These are phyloP conservation scores for Furculomyces boomerangus DNA, from an alignment of 371 early-diverging fungal species.

Conservation along the genomic window DNA sequence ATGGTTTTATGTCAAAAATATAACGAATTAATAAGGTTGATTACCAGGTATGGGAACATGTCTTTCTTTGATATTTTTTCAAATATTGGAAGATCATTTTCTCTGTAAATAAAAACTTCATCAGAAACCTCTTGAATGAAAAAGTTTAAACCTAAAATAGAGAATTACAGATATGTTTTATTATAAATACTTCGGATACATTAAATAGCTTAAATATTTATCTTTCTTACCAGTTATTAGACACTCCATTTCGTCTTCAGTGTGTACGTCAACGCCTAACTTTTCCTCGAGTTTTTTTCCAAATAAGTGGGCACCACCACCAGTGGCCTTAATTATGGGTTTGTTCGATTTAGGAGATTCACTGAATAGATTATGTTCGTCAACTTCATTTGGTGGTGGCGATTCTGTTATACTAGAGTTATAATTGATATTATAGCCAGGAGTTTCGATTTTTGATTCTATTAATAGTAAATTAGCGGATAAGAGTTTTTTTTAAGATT, in stretches of 20 bases:
- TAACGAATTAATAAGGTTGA: slow-evolving; percentile 3
- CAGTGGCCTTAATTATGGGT: slow-evolving; percentile 23
- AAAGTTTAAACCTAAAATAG: slow-evolving; percentile 60
- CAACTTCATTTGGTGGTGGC: neutral
- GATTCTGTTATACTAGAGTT: slow-evolving; percentile 3
- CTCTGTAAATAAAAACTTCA: slow-evolving; percentile 87
- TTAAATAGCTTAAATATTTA: too few species aligned
- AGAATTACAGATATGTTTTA: too few species aligned
- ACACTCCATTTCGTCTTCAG: slow-evolving; percentile 24
- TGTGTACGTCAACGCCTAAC: slow-evolving; percentile 18
- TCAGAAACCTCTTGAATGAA: slow-evolving; percentile 79
- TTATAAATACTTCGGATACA: too few species aligned
- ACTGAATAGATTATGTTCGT: slow-evolving; percentile 17
- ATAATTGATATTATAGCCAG: slow-evolving; percentile 8
- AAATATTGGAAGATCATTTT: slow-evolving; percentile 59
- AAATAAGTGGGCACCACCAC: slow-evolving; percentile 25
- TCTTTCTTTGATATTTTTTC: slow-evolving; percentile 32
- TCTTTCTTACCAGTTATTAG: slow-evolving; percentile 44
- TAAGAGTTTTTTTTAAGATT: neutral
- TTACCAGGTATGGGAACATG: slow-evolving; percentile 28
- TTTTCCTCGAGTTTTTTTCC: slow-evolving; percentile 8
- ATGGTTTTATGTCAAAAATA: neutral
- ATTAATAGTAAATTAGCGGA: neutral
- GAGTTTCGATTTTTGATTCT: neutral
- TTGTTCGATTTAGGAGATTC: slow-evolving; percentile 36